Percentiles rank a stretch among this genome's conserved stretches.
Conservation (phyloP, 805 yeast species). For the Wickerhamomyces bovis region DNA sequence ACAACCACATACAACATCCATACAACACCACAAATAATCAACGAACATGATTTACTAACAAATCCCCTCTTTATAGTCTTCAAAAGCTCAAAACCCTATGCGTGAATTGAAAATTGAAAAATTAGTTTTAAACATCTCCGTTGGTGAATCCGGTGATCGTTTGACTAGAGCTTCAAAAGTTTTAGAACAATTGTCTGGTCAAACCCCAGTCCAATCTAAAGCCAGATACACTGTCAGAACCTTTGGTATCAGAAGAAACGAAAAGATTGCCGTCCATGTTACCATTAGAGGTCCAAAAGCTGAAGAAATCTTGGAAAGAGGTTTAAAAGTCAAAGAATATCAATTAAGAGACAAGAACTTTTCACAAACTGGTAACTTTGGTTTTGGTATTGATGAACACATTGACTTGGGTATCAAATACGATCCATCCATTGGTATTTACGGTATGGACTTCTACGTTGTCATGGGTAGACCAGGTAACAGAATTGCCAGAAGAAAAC, state of each 20-base stretch:
- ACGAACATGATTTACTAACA: constrained; percentile 15
- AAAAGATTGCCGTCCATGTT: constrained; percentile 98
- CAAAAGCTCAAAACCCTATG: constrained; percentile 85
- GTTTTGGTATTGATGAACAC: constrained; percentile 99
- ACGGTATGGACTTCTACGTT: constrained; percentile 99
- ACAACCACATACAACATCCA: not conserved
- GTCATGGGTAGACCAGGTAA: constrained; percentile 99
- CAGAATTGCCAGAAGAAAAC: constrained; percentile 98
- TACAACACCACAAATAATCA: not conserved
- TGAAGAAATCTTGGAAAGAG: constrained; percentile 99
- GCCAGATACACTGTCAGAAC: constrained; percentile 99
- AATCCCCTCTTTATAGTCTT: constrained; percentile 34
- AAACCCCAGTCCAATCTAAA: constrained; percentile 99
- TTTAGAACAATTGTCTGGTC: constrained; percentile 99
- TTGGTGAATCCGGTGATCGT: constrained; percentile 99
- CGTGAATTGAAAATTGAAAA: constrained; percentile 99
- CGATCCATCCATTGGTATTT: constrained; percentile 98
- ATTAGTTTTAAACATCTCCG: constrained; percentile 99
- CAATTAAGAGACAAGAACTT: constrained; percentile 93
- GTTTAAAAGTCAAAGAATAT: constrained; percentile 99
- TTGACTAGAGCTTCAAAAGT: constrained; percentile 99
- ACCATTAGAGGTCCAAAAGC: constrained; percentile 99
- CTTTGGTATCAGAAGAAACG: constrained; percentile 99
- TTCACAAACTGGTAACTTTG: constrained; percentile 99
- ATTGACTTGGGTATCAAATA: constrained; percentile 99